A percentile compares a stretch with the other conserved stretches of the same genome.
phyloP scores from a whole-genome alignment of 345 rosid species.

The Salix purpurea region DNA sequence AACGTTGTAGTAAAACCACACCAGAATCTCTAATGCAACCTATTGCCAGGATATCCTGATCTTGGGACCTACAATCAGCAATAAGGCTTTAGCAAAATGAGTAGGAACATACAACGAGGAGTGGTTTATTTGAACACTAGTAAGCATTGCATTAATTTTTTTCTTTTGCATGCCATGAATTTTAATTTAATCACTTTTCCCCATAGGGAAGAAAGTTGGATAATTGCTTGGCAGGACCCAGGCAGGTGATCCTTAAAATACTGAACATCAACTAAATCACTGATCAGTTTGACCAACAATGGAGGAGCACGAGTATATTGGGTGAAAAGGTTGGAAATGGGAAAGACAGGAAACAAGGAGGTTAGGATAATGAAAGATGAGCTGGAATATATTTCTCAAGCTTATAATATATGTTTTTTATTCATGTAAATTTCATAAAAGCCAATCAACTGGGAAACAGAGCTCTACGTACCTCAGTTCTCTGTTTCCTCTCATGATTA shows the following conservation, averaged over 20 bases:
- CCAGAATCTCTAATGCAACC: neutral
- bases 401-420: neutral
- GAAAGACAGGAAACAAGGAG: neutral
- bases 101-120: neutral
- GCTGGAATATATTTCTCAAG: neutral
- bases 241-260: neutral
- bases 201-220: neutral
- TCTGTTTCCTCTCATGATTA: conserved; percentile 88
- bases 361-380: neutral
- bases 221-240: neutral
- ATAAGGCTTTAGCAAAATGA: neutral
- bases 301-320: neutral
- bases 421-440: neutral
- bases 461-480: conserved; percentile 55
- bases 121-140: neutral
- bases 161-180: neutral
- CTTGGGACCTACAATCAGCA: neutral
- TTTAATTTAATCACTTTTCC: neutral
- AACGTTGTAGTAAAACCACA: neutral
- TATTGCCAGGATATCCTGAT: neutral
- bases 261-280: neutral
- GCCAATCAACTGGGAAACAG: conserved; percentile 7
- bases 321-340: neutral
- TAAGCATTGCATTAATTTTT: neutral
- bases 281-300: neutral